Base-by-base conservation (phyloP, 768 basidiomycete genomes). In the Tubosaeta sp. region DNA sequence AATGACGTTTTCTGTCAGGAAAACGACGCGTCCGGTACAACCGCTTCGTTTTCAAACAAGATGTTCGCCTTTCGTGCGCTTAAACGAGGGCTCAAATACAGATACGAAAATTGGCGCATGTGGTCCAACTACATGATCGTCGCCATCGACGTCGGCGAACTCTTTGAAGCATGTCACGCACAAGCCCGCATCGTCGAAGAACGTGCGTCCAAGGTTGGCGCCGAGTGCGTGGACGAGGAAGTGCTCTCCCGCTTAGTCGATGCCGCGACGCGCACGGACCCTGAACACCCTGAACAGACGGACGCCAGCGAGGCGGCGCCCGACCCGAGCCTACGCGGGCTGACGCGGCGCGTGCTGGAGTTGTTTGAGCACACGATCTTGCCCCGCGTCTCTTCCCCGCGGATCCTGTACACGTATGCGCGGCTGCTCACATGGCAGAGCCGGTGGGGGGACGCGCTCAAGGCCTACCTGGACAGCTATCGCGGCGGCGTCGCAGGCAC, bases 111-210 rank as follows among this genome's bases (percentile, higher is more conserved):
- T 64, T 98, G 95, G 95, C 82, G 92, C 17, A 95, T 99, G 89
- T 99, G 97, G 97, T 78, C 79, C 55, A 99, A 99, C 74, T 98
- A 94, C 75, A 94, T 91, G 86, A 76, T 97, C 63, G 86, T 98
- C 26, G 80, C 91, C 4, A 76, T 97, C 69, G 93, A 97, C 59
- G 88, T 97, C 17, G 95, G 95, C 7, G 94, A 98, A 65, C 77
- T 97, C 45, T 76, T 82, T 1, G 95, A 99, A 65, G 86, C 92
- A 1, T 85, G 83, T 53, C 85, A 91, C 35, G 95, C 95, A 0
- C 76, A 92, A 19, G 78, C 79, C 0, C 85, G 93, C 4, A 77
- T 97, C 51, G 81, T 97, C 34, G 91, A 95, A 58, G 70, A 71
- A 50, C 55, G 71, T 10, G 61, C 58, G 26, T 65, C 66, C 47